Conservation (phyloP, 2,329 filamentous ascomycete genomes). For the Sarocladium kiliense region DNA sequence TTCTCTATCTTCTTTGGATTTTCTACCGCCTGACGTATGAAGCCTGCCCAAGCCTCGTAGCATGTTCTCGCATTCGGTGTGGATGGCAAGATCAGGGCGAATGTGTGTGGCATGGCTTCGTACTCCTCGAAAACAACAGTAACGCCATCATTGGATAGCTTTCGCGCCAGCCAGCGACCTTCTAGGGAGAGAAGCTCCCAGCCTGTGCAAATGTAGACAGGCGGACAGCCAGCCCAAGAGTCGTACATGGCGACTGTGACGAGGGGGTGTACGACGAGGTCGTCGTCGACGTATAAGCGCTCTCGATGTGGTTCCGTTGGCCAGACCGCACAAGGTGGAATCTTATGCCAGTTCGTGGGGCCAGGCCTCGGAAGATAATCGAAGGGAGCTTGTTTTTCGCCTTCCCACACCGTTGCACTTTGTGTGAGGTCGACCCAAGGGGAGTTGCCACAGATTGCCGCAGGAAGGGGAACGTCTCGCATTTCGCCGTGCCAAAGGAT, state of each 20-base stretch:
- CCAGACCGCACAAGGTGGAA: constrained; percentile 49
- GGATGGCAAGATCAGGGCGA: constrained; percentile 51
- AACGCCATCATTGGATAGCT: constrained; percentile 52
- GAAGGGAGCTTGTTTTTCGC: constrained; percentile 19
- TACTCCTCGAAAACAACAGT: constrained; percentile 64
- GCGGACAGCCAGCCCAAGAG: constrained; percentile 59
- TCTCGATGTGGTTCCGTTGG: constrained; percentile 48
- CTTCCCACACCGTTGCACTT: constrained; percentile 32
- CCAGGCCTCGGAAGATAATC: constrained; percentile 47
- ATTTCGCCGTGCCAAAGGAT: constrained; percentile 57
- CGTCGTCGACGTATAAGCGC: constrained; percentile 50
- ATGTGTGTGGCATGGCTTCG: constrained; percentile 77
- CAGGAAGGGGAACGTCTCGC: constrained; percentile 60
- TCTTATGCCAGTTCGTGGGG: constrained; percentile 19
- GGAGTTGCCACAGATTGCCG: constrained; percentile 55
- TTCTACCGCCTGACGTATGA: constrained; percentile 41
- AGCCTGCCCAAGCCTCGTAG: constrained; percentile 50
- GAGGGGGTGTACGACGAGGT: constrained; percentile 59
- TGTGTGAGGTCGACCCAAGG: constrained; percentile 70
- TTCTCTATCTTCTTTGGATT: constrained; percentile 28
- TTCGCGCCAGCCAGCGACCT: constrained; percentile 52
- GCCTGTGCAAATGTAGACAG: constrained; percentile 63
- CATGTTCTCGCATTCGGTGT: constrained; percentile 44
- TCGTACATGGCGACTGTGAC: constrained; percentile 54
- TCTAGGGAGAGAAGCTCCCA: constrained; percentile 71